phyloP scores from a whole-genome alignment of 2,329 filamentous ascomycete genomes.

The Fusarium caatingaense region DNA sequence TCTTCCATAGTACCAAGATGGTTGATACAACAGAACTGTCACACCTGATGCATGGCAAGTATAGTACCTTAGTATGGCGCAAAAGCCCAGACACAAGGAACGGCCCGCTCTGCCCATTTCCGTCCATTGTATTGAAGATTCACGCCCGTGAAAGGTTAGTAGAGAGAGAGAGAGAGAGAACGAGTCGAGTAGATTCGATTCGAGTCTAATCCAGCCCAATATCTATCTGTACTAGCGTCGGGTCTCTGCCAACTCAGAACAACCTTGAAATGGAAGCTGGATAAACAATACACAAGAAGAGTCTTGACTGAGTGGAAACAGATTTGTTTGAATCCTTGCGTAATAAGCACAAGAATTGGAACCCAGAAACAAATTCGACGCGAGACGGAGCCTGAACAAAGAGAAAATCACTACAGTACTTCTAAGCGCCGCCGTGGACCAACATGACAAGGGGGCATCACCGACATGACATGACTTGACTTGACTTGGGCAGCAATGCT shows the following conservation, averaged over 20 bases:
- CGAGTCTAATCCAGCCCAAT: constrained; percentile 15
- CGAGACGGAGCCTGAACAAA: background rate
- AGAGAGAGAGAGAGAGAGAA: constrained; percentile 11
- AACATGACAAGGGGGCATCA: constrained; percentile 35
- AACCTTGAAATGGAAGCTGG: constrained; percentile 21
- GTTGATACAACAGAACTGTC: background rate
- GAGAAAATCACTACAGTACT: constrained; percentile 6
- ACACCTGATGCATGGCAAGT: constrained; percentile 3
- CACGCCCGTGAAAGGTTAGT: constrained; percentile 8
- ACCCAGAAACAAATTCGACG: constrained; percentile 1
- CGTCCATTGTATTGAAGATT: constrained; percentile 12
- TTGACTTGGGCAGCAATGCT: constrained; percentile 40
- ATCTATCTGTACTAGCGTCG: constrained; percentile 18
- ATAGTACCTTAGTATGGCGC: background rate
- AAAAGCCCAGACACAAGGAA: constrained; percentile 31
- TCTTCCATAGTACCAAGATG: no score
- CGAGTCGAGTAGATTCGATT: background rate
- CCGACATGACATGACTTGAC: constrained; percentile 17
- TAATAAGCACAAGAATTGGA: constrained; percentile 20
- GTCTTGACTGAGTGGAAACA: constrained; percentile 22
- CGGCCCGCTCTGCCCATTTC: constrained; percentile 26
- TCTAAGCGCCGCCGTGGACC: constrained; percentile 39
- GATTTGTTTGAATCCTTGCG: constrained; percentile 18
- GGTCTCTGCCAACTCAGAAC: constrained; percentile 34
- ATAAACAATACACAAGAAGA: background rate